Evolutionary conservation across 805 yeast species (phyloP).

Genomic region (Saccharomycopsis fibuligera): DNA sequence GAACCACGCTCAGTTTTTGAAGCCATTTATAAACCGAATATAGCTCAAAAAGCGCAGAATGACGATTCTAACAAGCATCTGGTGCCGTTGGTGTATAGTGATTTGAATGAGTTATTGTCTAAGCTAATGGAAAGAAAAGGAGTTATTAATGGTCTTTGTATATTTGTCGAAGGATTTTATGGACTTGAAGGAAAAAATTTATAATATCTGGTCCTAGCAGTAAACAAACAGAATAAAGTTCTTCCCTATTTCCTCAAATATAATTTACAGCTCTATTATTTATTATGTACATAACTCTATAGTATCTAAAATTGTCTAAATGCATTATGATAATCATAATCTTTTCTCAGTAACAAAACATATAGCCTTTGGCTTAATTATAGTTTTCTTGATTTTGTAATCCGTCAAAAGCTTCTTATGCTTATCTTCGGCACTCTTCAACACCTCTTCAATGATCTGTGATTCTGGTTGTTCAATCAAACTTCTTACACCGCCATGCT

Average conservation of each 20-base stretch:
- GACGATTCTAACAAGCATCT: not conserved
- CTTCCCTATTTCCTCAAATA: not conserved
- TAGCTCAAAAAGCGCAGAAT: not conserved
- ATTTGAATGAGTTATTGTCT: not conserved
- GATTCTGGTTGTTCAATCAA: constrained; percentile 33
- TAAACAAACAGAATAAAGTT: not conserved
- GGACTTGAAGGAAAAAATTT: not conserved
- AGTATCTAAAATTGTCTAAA: too few species aligned
- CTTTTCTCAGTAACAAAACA: too few species aligned
- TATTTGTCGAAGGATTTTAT: not conserved
- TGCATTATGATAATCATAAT: too few species aligned
- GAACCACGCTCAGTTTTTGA: not conserved
- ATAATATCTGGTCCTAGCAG: not conserved
- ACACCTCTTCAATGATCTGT: constrained; percentile 33
- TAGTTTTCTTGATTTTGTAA: constrained; percentile 42
- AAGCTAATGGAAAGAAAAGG: not conserved
- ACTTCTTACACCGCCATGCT: constrained; percentile 32
- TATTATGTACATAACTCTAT: not conserved
- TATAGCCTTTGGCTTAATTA: constrained; percentile 45
- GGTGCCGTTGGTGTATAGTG: not conserved
- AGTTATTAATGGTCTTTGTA: not conserved
- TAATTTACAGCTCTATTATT: not conserved
- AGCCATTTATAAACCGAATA: not conserved
- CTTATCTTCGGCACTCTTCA: constrained; percentile 23
- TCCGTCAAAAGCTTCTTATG: constrained; percentile 36